Base-by-base conservation (phyloP, 352 stramenopile genomes). In the Globisporangium camurandrum region DNA sequence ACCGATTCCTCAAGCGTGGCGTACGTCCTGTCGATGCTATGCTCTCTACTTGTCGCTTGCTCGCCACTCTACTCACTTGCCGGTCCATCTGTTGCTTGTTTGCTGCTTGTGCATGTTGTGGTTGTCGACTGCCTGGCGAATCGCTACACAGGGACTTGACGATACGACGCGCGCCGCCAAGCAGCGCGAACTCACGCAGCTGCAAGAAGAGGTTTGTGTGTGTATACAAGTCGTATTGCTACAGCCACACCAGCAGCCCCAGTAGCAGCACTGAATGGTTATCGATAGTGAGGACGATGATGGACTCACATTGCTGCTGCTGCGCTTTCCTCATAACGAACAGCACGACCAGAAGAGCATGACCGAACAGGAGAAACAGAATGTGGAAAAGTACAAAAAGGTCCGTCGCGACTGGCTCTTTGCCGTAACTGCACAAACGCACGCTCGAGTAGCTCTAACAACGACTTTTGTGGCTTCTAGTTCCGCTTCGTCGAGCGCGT, bases 401-500 rank as follows among this genome's bases (percentile, higher is more conserved):
- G 78, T 88, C 37, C 52, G 64, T 52, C 11, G 7, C n/a, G n/a
- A n/a, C n/a, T n/a, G n/a, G n/a, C n/a, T n/a, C n/a, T 6, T 9
- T 4, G 14, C 1, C 24, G 6, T 4, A 5, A 31, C n/a, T 19
- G 1, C 28, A 10, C 8, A 9, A 26, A 7, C 38, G 12, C 20
- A 37, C 46, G 43, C 14, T 51, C n/a, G 17, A 27, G 1, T 11
- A 8, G 31, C 19, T 33, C 24, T 52, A 1, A 22, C 3, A 37
- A 16, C 46, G 14, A 24, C 14, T 31, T n/a, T 43, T 36, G 26
- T 3, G 22, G 22, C 1, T 2, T 11, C n/a, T 46, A 90, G 79
- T 72, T 79, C 6, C 76, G 79, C 4, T 91, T 91, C 57, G 86
- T 91, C 34, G 79, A 91, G 50, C 79, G 79, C 40, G 75, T 91